These are phyloP conservation scores for Suhomyces emberorum DNA, from an alignment of 805 yeast genomes.

Conservation along the genomic window DNA sequence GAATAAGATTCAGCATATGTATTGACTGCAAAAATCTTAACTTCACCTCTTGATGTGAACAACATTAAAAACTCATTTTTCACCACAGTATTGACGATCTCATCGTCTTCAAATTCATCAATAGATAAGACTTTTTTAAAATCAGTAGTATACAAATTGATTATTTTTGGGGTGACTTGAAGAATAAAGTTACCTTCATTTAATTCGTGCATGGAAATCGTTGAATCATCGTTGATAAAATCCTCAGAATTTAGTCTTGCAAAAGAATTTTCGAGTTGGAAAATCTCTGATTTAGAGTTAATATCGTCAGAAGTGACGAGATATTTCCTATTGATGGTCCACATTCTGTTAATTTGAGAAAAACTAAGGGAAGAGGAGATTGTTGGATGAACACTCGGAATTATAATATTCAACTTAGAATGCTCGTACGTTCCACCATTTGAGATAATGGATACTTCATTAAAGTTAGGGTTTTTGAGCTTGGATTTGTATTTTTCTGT, in stretches of 20 bases:
- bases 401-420: conserved; percentile 57
- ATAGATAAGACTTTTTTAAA: conserved; percentile 53
- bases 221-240: conserved; percentile 59
- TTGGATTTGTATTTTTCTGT: conserved; percentile 56
- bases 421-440: conserved; percentile 61
- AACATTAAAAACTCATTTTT: conserved; percentile 61
- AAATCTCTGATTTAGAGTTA: conserved; percentile 64
- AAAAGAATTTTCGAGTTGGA: conserved; percentile 59
- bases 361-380: conserved; percentile 68
- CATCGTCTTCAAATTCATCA: conserved; percentile 44
- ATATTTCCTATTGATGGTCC: conserved; percentile 66
- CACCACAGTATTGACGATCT: conserved; percentile 60
- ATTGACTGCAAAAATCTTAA: conserved; percentile 47
- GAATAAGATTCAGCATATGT: conserved; percentile 35
- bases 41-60: conserved; percentile 68
- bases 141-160: conserved; percentile 56
- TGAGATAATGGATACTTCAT: conserved; percentile 65
- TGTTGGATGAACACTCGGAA: conserved; percentile 65
- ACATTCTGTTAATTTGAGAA: conserved; percentile 67
- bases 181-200: conserved; percentile 56
- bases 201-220: conserved; percentile 65
- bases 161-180: conserved; percentile 68
- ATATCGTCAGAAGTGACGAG: conserved; percentile 69
- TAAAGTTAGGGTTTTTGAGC: conserved; percentile 61
- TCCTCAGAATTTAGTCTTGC: conserved; percentile 58